A percentile compares a stretch with the other conserved stretches of the same genome.
phyloP scores from a whole-genome alignment of 2,329 filamentous ascomycete species.

The Cercospora canescens region DNA sequence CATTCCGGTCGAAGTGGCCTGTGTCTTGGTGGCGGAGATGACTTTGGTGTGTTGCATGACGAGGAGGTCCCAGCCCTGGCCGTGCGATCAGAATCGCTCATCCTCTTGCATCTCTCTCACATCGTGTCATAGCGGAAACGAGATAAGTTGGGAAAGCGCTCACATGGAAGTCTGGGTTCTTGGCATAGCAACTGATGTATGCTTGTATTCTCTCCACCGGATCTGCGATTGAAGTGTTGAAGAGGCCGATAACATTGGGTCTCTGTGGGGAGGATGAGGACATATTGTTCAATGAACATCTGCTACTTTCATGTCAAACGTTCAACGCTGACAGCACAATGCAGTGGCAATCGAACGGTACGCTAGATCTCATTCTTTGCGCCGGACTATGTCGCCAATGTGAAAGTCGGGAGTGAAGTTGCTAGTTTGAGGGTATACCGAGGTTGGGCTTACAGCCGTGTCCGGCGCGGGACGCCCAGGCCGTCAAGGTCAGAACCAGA shows the following conservation, averaged over 20 bases:
- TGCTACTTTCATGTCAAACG: not conserved
- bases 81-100: not conserved
- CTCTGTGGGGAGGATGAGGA: not conserved
- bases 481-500: not conserved
- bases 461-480: not conserved
- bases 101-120: no score
- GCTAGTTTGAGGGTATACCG: conserved; percentile 19
- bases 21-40: conserved; percentile 9
- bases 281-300: not conserved
- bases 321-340: not conserved
- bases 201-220: conserved; percentile 12
- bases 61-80: conserved; percentile 11
- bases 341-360: not conserved
- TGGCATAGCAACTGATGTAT: conserved; percentile 13
- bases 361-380: not conserved
- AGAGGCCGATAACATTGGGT: conserved; percentile 1
- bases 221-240: conserved; percentile 13
- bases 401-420: conserved; percentile 26
- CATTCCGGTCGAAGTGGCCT: not conserved
- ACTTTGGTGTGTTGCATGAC: conserved; percentile 15
- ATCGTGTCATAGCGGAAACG: no score
- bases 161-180: conserved; percentile 4
- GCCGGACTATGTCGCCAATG: not conserved
- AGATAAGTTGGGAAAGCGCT: not conserved
- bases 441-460: not conserved